Percentiles rank a stretch among this genome's conserved stretches.
These are phyloP conservation scores for Coemansia sp. DNA, from an alignment of 192 early-diverging fungal species.

Conservation along the genomic window DNA sequence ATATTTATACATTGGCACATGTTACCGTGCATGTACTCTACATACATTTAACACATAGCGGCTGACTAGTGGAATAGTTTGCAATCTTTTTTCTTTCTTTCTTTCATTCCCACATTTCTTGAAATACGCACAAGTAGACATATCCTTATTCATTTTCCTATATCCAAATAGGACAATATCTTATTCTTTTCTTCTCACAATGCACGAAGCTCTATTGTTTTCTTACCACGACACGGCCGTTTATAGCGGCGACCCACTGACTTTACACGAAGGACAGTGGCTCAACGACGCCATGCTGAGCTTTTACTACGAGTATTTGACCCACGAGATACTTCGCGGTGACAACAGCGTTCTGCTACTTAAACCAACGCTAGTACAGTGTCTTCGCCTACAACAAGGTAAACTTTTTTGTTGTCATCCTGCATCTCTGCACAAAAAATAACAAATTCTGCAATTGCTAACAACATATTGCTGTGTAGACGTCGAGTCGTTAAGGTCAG, in stretches of 20 bases:
- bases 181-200: not conserved
- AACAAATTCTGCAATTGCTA: not conserved
- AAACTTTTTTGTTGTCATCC: not conserved
- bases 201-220: constrained; percentile 20
- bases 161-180: not conserved
- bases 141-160: not conserved
- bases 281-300: constrained; percentile 48
- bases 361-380: constrained; percentile 35
- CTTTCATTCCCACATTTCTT: not conserved
- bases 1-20: not conserved
- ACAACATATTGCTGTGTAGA: not conserved
- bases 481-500: constrained; percentile 3
- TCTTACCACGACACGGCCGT: constrained; percentile 38
- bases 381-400: constrained; percentile 19
- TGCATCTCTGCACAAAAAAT: not conserved
- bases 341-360: constrained; percentile 35
- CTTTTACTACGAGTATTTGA: constrained; percentile 54
- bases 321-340: constrained; percentile 34
- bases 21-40: not conserved
- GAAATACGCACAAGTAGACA: not conserved
- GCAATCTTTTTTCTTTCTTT: not conserved
- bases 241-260: constrained; percentile 32
- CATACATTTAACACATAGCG: not conserved
- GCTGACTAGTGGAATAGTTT: not conserved
- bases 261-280: constrained; percentile 42